phyloP scores from a whole-genome alignment of 2,329 filamentous ascomycete species.

The Aspergillus intermedius region DNA sequence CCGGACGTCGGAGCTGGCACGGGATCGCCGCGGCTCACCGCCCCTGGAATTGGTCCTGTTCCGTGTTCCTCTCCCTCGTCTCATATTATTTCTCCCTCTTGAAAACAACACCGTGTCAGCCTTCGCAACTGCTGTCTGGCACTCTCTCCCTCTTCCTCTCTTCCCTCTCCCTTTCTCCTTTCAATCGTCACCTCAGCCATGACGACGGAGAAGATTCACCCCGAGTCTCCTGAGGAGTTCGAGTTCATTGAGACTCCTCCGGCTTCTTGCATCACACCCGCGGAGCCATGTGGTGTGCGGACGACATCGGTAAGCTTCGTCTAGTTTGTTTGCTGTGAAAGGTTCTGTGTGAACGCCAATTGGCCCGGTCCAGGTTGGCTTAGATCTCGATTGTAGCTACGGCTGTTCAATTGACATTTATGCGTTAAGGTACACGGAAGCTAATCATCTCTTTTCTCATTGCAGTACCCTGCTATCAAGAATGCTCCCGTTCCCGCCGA shows the following conservation, averaged over 20 bases:
- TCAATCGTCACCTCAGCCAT: slow-evolving; percentile 26
- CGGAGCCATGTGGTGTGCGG: slow-evolving; percentile 54
- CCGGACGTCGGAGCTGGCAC: not conserved
- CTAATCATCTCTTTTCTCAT: slow-evolving; percentile 11
- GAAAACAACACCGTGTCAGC: slow-evolving; percentile 2
- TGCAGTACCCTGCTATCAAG: slow-evolving; percentile 78
- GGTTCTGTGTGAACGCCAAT: not conserved
- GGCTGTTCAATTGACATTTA: no score
- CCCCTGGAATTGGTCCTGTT: slow-evolving; percentile 3
- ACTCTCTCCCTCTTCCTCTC: slow-evolving; percentile 18
- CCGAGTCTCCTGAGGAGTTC: slow-evolving; percentile 44
- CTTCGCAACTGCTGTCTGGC: slow-evolving; percentile 10
- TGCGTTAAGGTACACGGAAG: slow-evolving; percentile 2
- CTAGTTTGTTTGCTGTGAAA: not conserved
- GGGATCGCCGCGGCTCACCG: not conserved
- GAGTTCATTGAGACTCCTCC: slow-evolving; percentile 55
- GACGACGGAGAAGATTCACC: slow-evolving; percentile 32
- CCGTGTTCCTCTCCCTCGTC: slow-evolving; percentile 8
- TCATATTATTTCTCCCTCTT: slow-evolving; percentile 3
- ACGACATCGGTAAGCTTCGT: slow-evolving; percentile 51
- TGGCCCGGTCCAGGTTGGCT: not conserved
- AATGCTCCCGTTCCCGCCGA: slow-evolving; percentile 93
- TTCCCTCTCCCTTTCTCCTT: slow-evolving; percentile 15
- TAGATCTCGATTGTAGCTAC: not conserved
- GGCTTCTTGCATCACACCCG: slow-evolving; percentile 47